phyloP scores from a whole-genome alignment of 2,329 filamentous ascomycete species.

The Talaromyces islandicus region DNA sequence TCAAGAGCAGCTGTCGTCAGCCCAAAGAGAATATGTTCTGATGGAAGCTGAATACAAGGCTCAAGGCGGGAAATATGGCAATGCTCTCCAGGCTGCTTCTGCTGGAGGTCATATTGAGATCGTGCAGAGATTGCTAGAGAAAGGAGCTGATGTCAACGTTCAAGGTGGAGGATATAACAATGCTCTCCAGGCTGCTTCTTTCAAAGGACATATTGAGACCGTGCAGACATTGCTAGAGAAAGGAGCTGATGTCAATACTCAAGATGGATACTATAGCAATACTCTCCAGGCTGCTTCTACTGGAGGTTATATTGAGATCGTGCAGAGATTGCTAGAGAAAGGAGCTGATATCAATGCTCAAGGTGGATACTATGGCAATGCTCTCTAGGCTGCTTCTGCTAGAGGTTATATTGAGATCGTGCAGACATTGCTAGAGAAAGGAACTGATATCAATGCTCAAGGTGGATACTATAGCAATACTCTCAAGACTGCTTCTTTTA shows the following conservation, averaged over 20 bases:
- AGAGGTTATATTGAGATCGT: no score
- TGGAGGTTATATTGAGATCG: neutral
- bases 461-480: no score
- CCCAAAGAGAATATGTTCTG: no score
- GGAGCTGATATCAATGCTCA: neutral
- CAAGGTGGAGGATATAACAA: neutral
- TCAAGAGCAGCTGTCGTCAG: no score
- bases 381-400: no score
- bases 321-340: neutral
- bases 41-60: no score
- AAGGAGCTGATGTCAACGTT: conserved; percentile 10
- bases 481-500: no score
- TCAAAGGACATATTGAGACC: conserved; percentile 11
- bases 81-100: conserved; percentile 11
- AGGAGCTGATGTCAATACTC: conserved; percentile 9
- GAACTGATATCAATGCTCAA: no score
- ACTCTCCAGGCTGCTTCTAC: neutral
- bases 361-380: no score
- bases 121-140: conserved; percentile 14
- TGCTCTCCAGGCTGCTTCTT: conserved; percentile 12
- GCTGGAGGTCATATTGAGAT: conserved; percentile 12
- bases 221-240: conserved; percentile 14
- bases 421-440: no score
- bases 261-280: neutral
- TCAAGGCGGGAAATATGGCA: neutral